A percentile compares a stretch with the other conserved stretches of the same genome.
These are phyloP conservation scores for Fusarium lyarnte DNA, from an alignment of 2,329 filamentous ascomycete species.

Conservation along the genomic window DNA sequence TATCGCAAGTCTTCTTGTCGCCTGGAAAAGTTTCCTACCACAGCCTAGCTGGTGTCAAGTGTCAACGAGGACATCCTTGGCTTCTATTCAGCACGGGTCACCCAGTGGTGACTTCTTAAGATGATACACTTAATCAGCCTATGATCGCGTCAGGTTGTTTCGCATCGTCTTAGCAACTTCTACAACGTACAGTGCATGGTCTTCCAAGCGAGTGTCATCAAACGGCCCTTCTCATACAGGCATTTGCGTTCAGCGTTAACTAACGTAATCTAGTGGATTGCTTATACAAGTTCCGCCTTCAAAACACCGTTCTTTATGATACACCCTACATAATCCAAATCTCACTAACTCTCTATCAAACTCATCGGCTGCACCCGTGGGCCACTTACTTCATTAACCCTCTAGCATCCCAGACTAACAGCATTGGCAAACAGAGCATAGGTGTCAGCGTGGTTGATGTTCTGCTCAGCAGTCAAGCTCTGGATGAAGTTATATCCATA, in stretches of 20 bases:
- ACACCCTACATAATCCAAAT: neutral
- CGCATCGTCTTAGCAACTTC: neutral
- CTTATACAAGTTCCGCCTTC: neutral
- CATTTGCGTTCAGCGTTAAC: neutral
- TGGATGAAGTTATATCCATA: conserved; percentile 65
- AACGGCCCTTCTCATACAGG: neutral
- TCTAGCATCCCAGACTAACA: conserved; percentile 49
- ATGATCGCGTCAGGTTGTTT: neutral
- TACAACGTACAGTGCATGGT: neutral
- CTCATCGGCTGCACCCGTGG: neutral
- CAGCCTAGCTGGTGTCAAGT: neutral
- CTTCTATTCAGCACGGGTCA: neutral
- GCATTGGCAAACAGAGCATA: conserved; percentile 42
- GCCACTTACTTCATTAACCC: neutral
- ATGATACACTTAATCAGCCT: neutral
- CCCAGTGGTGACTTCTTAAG: conserved; percentile 1
- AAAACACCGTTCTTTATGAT: neutral
- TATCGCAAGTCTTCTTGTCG: no score
- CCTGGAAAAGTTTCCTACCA: neutral
- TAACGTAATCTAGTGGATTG: neutral
- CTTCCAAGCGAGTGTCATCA: neutral
- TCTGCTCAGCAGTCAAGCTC: conserved; percentile 57
- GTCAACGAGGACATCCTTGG: conserved; percentile 1
- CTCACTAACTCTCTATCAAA: neutral
- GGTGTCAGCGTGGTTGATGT: conserved; percentile 72